These are phyloP conservation scores for Debaryomyces fabryi DNA, from an alignment of 1,139 yeast genomes.

Conservation along the genomic window DNA sequence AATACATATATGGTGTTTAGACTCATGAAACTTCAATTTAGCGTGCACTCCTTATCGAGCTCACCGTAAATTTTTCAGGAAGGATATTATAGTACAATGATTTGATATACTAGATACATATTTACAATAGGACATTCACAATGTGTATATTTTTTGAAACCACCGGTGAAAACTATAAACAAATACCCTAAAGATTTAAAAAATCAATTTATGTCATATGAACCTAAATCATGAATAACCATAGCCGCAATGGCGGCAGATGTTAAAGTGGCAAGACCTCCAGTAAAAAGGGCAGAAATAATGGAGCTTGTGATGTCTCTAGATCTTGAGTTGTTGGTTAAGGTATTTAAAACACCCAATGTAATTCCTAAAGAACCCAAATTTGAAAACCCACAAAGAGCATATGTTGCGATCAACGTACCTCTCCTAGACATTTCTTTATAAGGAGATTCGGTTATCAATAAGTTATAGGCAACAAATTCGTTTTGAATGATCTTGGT, in stretches of 20 bases:
- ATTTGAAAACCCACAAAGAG: conserved; percentile 68
- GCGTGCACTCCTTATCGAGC: conserved; percentile 6
- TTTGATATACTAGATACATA: not conserved
- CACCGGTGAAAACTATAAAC: not conserved
- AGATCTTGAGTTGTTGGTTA: conserved; percentile 55
- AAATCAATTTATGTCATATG: conserved; percentile 3
- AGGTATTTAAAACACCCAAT: conserved; percentile 61
- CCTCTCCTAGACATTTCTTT: conserved; percentile 55
- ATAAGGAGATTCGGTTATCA: conserved; percentile 49
- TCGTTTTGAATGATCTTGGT: conserved; percentile 66
- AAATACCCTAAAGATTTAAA: not conserved
- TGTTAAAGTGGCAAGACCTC: conserved; percentile 57
- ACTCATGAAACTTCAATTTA: not conserved
- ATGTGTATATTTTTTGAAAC: not conserved
- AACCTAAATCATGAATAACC: conserved; percentile 56
- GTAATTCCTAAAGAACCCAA: conserved; percentile 67
- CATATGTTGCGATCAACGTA: conserved; percentile 61
- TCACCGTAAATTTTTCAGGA: not conserved
- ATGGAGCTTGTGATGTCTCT: conserved; percentile 54
- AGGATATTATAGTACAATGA: not conserved
- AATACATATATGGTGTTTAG: not conserved
- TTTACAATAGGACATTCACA: not conserved
- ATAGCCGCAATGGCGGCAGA: conserved; percentile 71
- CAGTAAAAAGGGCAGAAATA: conserved; percentile 55
- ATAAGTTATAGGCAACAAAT: conserved; percentile 56